Conservation (phyloP, 2,329 filamentous ascomycete genomes). For the Epichloe brachyelytri region DNA sequence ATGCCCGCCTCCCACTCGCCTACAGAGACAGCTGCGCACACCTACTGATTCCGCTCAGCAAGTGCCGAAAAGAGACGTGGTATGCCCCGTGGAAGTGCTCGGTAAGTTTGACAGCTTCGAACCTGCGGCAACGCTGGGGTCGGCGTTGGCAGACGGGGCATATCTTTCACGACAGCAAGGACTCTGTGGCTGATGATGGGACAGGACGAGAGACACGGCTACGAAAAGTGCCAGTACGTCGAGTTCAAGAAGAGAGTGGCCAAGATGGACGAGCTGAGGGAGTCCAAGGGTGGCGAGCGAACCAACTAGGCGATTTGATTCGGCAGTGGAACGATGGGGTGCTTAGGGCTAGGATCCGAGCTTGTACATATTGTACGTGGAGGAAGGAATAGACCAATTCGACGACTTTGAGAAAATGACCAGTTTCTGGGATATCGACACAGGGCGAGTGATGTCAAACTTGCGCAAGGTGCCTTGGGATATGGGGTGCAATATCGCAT, state of each 20-base stretch:
- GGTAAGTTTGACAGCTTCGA: constrained; percentile 40
- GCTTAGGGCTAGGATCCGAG: not conserved
- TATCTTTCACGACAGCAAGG: not conserved
- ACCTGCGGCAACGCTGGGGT: not conserved
- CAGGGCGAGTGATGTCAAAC: not conserved
- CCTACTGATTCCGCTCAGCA: constrained; percentile 89
- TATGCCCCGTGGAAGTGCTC: constrained; percentile 97
- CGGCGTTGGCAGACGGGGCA: not conserved
- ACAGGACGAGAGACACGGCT: constrained; percentile 89
- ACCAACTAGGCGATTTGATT: constrained; percentile 51
- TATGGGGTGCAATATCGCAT: no score
- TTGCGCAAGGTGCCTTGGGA: no score
- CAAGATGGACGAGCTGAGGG: constrained; percentile 96
- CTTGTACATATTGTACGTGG: constrained; percentile 3
- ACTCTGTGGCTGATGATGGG: constrained; percentile 3
- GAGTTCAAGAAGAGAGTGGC: constrained; percentile 97
- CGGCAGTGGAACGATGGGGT: not conserved
- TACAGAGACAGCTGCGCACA: constrained; percentile 95
- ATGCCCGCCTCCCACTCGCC: constrained; percentile 71
- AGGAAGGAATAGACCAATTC: not conserved
- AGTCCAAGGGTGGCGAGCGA: constrained; percentile 67
- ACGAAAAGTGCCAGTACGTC: constrained; percentile 98
- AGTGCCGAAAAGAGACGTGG: constrained; percentile 81
- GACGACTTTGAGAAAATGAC: no score
- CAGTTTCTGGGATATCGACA: no score